Conservation (phyloP, 768 basidiomycete genomes). For the Grammothele lineata region DNA sequence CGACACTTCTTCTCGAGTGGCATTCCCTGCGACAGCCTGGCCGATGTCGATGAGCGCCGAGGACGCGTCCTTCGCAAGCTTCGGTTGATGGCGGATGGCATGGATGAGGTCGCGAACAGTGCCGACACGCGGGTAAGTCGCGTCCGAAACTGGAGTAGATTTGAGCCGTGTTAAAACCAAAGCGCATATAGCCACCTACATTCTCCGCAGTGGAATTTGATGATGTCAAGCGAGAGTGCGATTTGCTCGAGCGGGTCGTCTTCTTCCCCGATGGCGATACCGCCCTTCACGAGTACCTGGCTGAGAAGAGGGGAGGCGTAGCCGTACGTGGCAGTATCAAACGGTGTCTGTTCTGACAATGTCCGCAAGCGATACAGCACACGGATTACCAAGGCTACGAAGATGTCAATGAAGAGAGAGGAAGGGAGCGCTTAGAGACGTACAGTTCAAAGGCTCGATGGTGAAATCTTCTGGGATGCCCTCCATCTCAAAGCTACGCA, state of each 20-base stretch:
- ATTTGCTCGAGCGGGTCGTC: slow-evolving; percentile 83
- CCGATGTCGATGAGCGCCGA: slow-evolving; percentile 78
- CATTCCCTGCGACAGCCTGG: slow-evolving; percentile 67
- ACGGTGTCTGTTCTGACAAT: slow-evolving; percentile 74
- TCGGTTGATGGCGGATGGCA: slow-evolving; percentile 72
- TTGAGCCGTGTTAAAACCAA: background rate
- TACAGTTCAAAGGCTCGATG: slow-evolving; percentile 66
- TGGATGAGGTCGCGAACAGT: slow-evolving; percentile 68
- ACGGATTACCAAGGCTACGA: slow-evolving; percentile 72
- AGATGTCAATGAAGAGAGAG: background rate
- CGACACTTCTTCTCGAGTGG: slow-evolving; percentile 56
- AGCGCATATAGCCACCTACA: too few species aligned
- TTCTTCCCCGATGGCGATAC: slow-evolving; percentile 57
- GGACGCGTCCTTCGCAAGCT: slow-evolving; percentile 78
- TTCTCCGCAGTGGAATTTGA: slow-evolving; percentile 69
- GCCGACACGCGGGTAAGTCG: slow-evolving; percentile 67
- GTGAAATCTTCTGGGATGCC: slow-evolving; percentile 69
- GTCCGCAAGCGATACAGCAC: slow-evolving; percentile 82
- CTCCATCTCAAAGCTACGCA: slow-evolving; percentile 64
- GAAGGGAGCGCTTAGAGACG: slow-evolving; percentile 17
- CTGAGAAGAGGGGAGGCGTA: slow-evolving; percentile 74
- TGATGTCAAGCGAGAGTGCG: slow-evolving; percentile 62
- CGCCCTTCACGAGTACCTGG: slow-evolving; percentile 65
- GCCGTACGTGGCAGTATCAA: slow-evolving; percentile 84
- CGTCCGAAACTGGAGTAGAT: slow-evolving; percentile 52